A percentile compares a stretch with the other conserved stretches of the same genome.
Evolutionary conservation across 306 rosid species (phyloP).

Genomic region (Delonix regia): DNA sequence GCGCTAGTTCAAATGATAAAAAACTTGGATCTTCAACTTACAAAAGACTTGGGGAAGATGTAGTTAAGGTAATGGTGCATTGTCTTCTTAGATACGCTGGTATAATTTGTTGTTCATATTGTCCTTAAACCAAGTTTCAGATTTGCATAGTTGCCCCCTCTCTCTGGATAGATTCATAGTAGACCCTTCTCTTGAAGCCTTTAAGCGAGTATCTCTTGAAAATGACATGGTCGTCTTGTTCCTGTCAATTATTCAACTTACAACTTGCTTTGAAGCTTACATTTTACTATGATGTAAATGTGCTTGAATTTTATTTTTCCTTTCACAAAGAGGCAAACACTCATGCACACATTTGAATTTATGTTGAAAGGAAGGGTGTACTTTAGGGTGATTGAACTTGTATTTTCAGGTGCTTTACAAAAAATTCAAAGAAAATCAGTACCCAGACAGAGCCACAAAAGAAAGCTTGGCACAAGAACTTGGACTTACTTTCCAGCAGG

Average conservation of each 20-base stretch:
- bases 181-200: background rate
- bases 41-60: slow-evolving; percentile 72
- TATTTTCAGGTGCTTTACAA: slow-evolving; percentile 68
- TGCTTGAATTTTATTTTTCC: background rate
- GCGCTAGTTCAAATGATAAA: slow-evolving; percentile 51
- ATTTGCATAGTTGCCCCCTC: slow-evolving; percentile 5
- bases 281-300: background rate
- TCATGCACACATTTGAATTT: slow-evolving; percentile 6
- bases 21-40: slow-evolving; percentile 49
- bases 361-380: background rate
- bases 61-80: slow-evolving; percentile 65
- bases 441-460: slow-evolving; percentile 74
- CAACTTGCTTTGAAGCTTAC: background rate
- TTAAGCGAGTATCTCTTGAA: background rate
- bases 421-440: slow-evolving; percentile 83
- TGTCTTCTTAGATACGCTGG: slow-evolving; percentile 30
- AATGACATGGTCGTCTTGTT: background rate
- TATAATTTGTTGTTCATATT: slow-evolving; percentile 20
- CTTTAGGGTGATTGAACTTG: slow-evolving; percentile 25
- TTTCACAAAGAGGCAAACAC: background rate
- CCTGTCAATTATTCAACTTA: background rate
- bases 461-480: slow-evolving; percentile 83
- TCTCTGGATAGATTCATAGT: slow-evolving; percentile 7
- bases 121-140: slow-evolving; percentile 20
- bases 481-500: slow-evolving; percentile 75